Conservation (phyloP, 805 yeast genomes). For the Zygotorulaspora sp. region DNA sequence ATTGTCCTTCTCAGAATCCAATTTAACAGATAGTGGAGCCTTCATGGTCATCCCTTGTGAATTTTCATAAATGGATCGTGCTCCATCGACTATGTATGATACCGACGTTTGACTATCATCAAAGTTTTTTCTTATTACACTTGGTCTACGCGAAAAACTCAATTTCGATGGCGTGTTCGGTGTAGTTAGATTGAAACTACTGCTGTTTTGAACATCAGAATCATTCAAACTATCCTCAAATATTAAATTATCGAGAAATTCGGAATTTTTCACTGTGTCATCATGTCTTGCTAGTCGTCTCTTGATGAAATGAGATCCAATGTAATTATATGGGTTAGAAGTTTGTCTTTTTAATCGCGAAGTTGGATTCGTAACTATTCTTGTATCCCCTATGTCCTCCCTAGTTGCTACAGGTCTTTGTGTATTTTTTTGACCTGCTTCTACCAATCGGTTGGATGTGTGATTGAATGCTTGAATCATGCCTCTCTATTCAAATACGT, state of each 20-base stretch:
- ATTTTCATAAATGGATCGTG: too few species aligned
- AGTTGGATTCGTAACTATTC: not conserved
- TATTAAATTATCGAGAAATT: conserved; percentile 6
- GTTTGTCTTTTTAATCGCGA: conserved; percentile 27
- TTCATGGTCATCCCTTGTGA: too few species aligned
- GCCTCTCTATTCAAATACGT: conserved; percentile 1
- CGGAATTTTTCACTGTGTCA: conserved; percentile 4
- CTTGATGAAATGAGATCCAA: conserved; percentile 15
- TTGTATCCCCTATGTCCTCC: conserved; percentile 1
- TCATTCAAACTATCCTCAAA: conserved; percentile 4
- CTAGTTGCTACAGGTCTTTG: conserved; percentile 2
- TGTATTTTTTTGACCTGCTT: conserved; percentile 4
- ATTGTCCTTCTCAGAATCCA: too few species aligned
- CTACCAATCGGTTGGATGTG: conserved; percentile 9
- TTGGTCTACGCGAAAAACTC: conserved; percentile 11
- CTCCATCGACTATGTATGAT: conserved; percentile 9
- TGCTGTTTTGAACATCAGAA: conserved; percentile 6
- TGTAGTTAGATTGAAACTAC: conserved; percentile 2
- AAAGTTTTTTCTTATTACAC: conserved; percentile 6
- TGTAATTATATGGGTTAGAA: conserved; percentile 20
- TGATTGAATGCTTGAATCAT: conserved; percentile 16
- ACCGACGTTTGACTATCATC: conserved; percentile 11
- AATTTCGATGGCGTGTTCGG: conserved; percentile 13
- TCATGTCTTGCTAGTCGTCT: conserved; percentile 23
- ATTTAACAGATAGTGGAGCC: too few species aligned